Base-by-base conservation (phyloP, 352 stramenopile genomes). In the Paralagenidium karlingii region DNA sequence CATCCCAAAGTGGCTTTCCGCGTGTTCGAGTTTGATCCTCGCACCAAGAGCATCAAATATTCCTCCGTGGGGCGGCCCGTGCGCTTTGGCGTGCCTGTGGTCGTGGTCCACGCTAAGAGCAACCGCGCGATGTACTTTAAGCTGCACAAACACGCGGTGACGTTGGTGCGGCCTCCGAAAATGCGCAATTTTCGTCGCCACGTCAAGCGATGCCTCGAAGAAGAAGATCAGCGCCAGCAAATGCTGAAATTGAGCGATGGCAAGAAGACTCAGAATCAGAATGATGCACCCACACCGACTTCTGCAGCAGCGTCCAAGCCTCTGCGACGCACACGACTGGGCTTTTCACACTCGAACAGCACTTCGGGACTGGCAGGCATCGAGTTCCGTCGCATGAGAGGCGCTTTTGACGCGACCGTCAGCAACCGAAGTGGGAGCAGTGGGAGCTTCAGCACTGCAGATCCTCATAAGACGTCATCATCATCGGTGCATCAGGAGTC, bases 41-140 rank as follows among this genome's bases (percentile, higher is more conserved):
- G 53, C 42, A 69, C 58, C 20, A 58, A 73, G n/a, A 43, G 63
- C 27, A 60, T 86, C 25, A 39, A 55, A 3, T 73, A 81, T 38
- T 38, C 49, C 10, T 67, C 48, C 29, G 55, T 86, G 5, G 73
- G 73, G 0, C 43, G 71, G 31, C 73, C 73, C 3, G 65, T 86
- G 5, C 60, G 58, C 19, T 79, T 83, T 30, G 67, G 58, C 10
- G 49, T 53, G 5, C 67, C 63, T 1, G 26, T 86, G 6, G 51
- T 83, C 0, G 53, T 86, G 0, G 73, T 81, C 7, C 73, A 86
- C 39, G 68, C 73, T 0, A 62, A 71, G 21, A 78, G 68, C 13
- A 53, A 63, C 2, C 62, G 73, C 25, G 73, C 69, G n/a, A 80
- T 83, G 30, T 32, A 48, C 7, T 86, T 79, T 47, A 51, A 70